These are phyloP conservation scores for Ichthyophthirius multifiliis DNA, from an alignment of 169 alveolate species.

Conservation along the genomic window DNA sequence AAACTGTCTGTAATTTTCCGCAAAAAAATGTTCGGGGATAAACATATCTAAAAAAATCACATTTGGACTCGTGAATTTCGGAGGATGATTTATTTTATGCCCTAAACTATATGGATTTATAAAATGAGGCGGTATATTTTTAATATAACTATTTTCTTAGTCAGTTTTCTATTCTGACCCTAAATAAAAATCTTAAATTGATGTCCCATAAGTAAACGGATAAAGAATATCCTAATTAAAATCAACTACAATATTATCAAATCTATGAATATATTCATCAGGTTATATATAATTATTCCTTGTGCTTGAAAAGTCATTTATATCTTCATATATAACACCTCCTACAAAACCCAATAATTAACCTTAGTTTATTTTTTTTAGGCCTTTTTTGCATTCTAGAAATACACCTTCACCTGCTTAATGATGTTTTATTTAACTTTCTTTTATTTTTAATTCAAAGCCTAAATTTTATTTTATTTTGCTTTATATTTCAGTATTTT, in stretches of 20 bases:
- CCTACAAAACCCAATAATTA: conserved; percentile 28
- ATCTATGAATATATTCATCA: conserved; percentile 29
- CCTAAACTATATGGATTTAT: conserved; percentile 40
- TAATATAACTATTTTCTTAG: conserved; percentile 6
- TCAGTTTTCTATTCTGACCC: not conserved
- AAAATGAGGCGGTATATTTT: not conserved
- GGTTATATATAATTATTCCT: not conserved
- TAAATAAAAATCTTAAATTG: not conserved
- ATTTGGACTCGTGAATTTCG: conserved; percentile 22
- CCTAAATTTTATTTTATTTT: conserved; percentile 21
- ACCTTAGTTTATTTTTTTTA: conserved; percentile 14
- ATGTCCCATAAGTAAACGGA: conserved; percentile 14
- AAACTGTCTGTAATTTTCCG: conserved; percentile 16
- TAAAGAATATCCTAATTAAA: conserved; percentile 8
- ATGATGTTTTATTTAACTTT: conserved; percentile 19
- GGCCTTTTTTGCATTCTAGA: not conserved
- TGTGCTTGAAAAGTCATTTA: not conserved
- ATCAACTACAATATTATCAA: conserved; percentile 29
- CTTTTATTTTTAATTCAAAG: conserved; percentile 1
- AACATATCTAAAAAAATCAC: conserved; percentile 33
- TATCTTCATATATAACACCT: conserved; percentile 24
- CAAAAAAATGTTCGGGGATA: conserved; percentile 24
- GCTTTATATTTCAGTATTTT: not conserved
- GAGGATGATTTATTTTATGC: conserved; percentile 43
- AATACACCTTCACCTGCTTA: conserved; percentile 38